Base-by-base conservation (phyloP, 2,329 filamentous ascomycete species). In the Fusarium verrucosum region DNA sequence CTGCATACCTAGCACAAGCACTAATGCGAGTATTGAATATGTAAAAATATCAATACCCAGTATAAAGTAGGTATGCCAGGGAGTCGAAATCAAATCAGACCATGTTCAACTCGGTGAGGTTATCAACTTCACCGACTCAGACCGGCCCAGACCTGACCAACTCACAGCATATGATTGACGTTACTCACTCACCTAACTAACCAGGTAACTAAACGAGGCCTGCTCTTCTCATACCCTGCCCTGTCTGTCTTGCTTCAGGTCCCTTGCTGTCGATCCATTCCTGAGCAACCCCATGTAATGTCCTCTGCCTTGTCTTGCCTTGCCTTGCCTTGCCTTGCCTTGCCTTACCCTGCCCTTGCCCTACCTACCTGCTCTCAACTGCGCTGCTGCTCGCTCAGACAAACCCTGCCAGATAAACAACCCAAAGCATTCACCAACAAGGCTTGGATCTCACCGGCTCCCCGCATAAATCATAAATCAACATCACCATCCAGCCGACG, bases 221-320 rank as follows among this genome's bases (percentile, higher is more conserved):
- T 62, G 33, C 38, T 23, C 33, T 30, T 32, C n/a, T 8, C 7
- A 32, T 32, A 32, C 30, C 30, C 30, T 58, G 23, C 56, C 56
- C 40, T 60, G 46, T 37, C 40, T 61, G 58, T 47, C 41, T 26
- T 65, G 47, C 42, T 42, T 54, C 51, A 63, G 58, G 54, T 54
- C 62, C 62, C 64, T 68, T 68, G 64, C 46, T 51, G 63, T 58
- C 64, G 64, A 67, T 67, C 64, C 51, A 53, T 61, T 50, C 51
- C 44, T 57, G 46, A 50, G 47, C 43, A 46, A 44, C 62, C n/a
- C 62, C 58, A 58, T 66, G 51, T 20, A 36, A 38, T 45, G 45
- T 62, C 52, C 54, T 57, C 50, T 61, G 47, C 37, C 25, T 45
- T 61, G 28, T 30, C 55, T 42, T 56, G 42, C 54, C 36, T 19